Conservation (phyloP, 2,329 filamentous ascomycete species). For the Aureobasidium sp. region DNA sequence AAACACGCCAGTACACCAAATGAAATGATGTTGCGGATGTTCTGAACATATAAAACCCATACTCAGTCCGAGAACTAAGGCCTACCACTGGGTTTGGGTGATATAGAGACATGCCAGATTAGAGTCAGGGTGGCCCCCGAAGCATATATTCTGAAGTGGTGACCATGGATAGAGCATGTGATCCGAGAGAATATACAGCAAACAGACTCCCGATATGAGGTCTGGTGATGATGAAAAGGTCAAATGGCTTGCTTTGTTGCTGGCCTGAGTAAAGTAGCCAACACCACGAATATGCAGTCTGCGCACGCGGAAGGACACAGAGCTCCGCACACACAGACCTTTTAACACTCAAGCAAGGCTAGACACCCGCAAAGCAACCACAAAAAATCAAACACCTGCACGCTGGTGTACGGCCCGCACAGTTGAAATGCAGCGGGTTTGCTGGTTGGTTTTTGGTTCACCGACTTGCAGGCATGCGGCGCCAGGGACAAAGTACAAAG, state of each 20-base stretch:
- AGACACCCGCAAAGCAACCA: background rate
- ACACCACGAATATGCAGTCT: background rate
- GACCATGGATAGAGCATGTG: background rate
- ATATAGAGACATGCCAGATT: background rate
- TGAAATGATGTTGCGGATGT: no score
- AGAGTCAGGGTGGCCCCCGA: background rate
- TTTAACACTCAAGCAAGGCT: background rate
- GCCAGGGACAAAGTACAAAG: conserved; percentile 1
- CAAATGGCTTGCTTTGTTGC: background rate
- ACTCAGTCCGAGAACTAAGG: background rate
- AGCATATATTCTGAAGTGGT: no score
- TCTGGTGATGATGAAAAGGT: background rate
- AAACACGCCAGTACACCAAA: no score
- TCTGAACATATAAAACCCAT: background rate
- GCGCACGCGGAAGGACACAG: background rate
- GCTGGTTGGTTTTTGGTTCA: background rate
- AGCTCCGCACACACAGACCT: background rate
- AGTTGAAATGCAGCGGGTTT: conserved; percentile 6
- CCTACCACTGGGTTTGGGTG: background rate
- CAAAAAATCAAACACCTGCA: background rate
- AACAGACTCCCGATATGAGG: background rate
- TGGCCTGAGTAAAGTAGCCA: background rate
- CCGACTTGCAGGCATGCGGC: background rate
- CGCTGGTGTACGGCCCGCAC: conserved; percentile 1
- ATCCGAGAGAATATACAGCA: background rate